Evolutionary conservation across 257 asterid genomes (phyloP), one percentile per base, ranked within the genome.

Genomic region (Plantago major): DNA sequence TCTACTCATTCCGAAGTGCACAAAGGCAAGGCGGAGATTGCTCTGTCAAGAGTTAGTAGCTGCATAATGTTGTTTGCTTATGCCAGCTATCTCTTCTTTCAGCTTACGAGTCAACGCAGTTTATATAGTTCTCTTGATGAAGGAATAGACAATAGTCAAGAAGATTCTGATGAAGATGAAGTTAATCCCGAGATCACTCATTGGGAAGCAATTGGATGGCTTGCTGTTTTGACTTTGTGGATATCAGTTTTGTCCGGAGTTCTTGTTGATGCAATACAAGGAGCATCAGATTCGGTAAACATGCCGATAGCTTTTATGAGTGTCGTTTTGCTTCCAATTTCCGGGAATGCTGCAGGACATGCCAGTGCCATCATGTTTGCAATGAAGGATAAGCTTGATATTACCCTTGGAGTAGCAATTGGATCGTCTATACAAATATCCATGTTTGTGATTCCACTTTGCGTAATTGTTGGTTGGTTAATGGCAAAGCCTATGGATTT

Each of bases 361-460:
- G 97, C 99, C 55, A 89, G 96, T 71, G 99, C 99, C 58, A 93
- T 93, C 57, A 93, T 87, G 99, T 93, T 93, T 65, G 99, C 99
- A 0, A 85, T 93, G 99, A 93, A 93, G 78, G 91, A 89, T 82
- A 90, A 90, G 73, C 95, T 90, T 62, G 80, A 75, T 74, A 67
- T 63, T 73, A 68, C 82, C 48, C 78, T 92, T 45, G 99, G 99
- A 73, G 97, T 93, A 70, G 99, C 99, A 52, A 85, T 93, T 51
- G 99, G 99, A 42, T 89, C 99, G 11, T 93, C 99, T 52, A 89
- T 96, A 69, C 99, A 89, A 78, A 93, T 93, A 81, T 85, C 99
- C 10, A 93, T 93, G 99, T 93, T 93, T 78, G 94, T 85, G 99
- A 89, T 93, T 54, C 99, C 99, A 6, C 89, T 93, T 82, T 93